Evolutionary conservation across 345 rosid genomes (phyloP), one percentile per base, ranked within the genome.

Genomic region (Camelina hispida): DNA sequence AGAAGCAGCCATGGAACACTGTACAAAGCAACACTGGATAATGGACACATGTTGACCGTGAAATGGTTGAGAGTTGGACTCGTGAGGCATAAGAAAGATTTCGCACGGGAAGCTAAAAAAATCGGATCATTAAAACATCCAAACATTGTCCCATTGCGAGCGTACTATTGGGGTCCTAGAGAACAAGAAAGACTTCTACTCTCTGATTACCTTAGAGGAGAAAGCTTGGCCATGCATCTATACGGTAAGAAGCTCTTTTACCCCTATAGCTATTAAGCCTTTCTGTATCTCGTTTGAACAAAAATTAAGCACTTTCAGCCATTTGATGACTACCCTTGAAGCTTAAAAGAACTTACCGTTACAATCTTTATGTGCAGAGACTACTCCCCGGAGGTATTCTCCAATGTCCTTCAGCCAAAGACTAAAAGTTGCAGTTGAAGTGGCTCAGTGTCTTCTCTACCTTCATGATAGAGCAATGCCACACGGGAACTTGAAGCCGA

Each of bases 1-100:
- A 86, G 98, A 84, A 90, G 98, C 87, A 94, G 96, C 77, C 97
- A 88, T 78, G 97, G 97, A 71, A 94, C 98, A 56, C 79, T 91
- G 1, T 94, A 94, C 63, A 91, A 91, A 83, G 98, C 98, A 57
- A 91, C 96, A 72, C 85, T 94, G 55, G 93, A 81, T 66, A 81
- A 80, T 23, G 96, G 95, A 7, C 89, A 91, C 76, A 83, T 88
- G 91, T 68, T 94, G 82, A 81, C 93, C 18, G 98, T 94, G 83
- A 94, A 94, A 78, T 94, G 97, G 98, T 70, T 94, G 85, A 85
- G 95, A 75, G 96, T 88, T 55, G 98, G 97, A 78, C 84, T 94
- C 32, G 97, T 91, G 64, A 94, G 83, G 80, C 86, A 88, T 79
- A 91, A 91, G 85, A 94, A 91, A 80, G 97, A 90, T 73, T 91